These are phyloP conservation scores for Fusarium heterosporum DNA, from an alignment of 2,329 filamentous ascomycete genomes.

Conservation along the genomic window DNA sequence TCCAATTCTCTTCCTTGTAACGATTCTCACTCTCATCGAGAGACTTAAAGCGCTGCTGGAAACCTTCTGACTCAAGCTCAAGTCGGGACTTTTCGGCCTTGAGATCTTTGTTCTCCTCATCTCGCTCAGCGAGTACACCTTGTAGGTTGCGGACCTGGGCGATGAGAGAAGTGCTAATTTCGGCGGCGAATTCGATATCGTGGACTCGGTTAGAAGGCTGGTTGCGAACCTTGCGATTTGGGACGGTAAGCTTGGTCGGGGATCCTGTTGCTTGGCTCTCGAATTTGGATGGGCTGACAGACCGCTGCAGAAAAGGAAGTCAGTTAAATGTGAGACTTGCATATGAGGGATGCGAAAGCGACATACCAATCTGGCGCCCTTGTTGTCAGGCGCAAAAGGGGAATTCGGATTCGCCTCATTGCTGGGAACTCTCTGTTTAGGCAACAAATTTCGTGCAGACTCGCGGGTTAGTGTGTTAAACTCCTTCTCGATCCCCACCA, in stretches of 20 bases:
- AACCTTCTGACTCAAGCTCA: constrained; percentile 83
- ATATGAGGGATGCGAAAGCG: constrained; percentile 2
- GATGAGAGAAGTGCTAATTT: constrained; percentile 94
- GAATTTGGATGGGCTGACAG: constrained; percentile 80
- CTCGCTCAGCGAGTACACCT: constrained; percentile 83
- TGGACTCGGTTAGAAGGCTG: constrained; percentile 89
- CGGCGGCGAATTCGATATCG: constrained; percentile 97
- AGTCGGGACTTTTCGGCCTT: constrained; percentile 81
- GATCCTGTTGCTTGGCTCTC: constrained; percentile 86
- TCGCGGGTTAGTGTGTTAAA: constrained; percentile 95
- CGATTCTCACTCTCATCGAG: constrained; percentile 94
- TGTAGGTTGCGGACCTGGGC: constrained; percentile 95
- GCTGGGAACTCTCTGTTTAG: constrained; percentile 83
- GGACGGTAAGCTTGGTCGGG: constrained; percentile 88
- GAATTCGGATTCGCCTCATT: constrained; percentile 68
- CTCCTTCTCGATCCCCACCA: constrained; percentile 90
- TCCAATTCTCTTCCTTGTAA: constrained; percentile 99
- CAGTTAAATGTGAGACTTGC: not conserved
- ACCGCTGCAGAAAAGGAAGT: constrained; percentile 62
- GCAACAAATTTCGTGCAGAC: constrained; percentile 87
- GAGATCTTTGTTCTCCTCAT: constrained; percentile 82
- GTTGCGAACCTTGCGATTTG: constrained; percentile 89
- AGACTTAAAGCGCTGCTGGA: constrained; percentile 82
- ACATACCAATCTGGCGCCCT: constrained; percentile 67
- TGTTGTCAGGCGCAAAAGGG: constrained; percentile 65